These are phyloP conservation scores for Tranzscheliella williamsii DNA, from an alignment of 1,284 basidiomycete species.

Conservation along the genomic window DNA sequence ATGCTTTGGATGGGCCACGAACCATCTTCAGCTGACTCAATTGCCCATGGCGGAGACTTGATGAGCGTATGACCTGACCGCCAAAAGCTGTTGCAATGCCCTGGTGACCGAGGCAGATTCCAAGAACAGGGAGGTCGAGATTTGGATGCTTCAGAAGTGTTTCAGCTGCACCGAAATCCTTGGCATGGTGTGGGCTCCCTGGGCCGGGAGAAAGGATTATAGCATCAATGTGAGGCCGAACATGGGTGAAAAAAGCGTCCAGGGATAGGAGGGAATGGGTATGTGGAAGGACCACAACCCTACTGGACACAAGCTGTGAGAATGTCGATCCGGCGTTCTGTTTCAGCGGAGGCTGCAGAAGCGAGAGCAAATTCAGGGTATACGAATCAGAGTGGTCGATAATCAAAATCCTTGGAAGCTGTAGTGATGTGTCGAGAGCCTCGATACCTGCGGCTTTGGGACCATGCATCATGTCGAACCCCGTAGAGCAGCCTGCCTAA, in stretches of 20 bases:
- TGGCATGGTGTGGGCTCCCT: conserved; percentile 40
- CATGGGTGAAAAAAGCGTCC: conserved; percentile 25
- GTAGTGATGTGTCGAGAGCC: no score
- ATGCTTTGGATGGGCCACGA: neutral
- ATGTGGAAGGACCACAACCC: conserved; percentile 53
- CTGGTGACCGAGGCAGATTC: conserved; percentile 89
- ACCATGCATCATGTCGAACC: no score
- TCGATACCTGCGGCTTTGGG: no score
- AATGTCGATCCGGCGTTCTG: conserved; percentile 3
- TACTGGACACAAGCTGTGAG: conserved; percentile 9
- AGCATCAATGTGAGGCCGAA: conserved; percentile 53
- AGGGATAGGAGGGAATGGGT: conserved; percentile 42
- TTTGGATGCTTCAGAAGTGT: conserved; percentile 35
- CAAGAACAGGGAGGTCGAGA: conserved; percentile 72
- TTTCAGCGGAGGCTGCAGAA: conserved; percentile 21
- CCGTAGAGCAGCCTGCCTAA: no score
- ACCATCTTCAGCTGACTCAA: conserved; percentile 31
- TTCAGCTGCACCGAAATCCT: conserved; percentile 52
- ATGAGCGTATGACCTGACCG: conserved; percentile 62
- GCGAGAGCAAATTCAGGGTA: conserved; percentile 54
- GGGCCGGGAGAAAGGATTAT: conserved; percentile 58
- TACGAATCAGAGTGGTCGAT: conserved; percentile 60
- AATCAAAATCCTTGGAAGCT: conserved; percentile 53
- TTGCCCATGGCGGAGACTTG: conserved; percentile 45
- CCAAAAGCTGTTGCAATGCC: conserved; percentile 81